Conservation (phyloP, 2,329 filamentous ascomycete genomes). For the Alternaria arborescens region DNA sequence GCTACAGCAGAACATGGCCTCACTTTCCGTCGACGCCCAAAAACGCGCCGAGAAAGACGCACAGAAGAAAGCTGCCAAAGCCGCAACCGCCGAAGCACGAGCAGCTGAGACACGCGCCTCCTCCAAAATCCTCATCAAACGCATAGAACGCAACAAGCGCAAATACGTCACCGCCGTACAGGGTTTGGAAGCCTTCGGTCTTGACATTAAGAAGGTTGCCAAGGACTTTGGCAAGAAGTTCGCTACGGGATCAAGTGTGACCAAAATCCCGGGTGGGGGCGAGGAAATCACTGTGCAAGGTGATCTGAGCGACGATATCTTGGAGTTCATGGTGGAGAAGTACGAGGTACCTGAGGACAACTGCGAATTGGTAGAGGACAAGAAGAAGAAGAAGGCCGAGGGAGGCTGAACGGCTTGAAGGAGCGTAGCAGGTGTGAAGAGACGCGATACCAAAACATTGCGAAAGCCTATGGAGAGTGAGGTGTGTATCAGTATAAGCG, state of each 20-base stretch:
- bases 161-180: slow-evolving; percentile 95
- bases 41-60: slow-evolving; percentile 96
- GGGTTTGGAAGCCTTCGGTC: slow-evolving; percentile 86
- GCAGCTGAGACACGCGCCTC: slow-evolving; percentile 83
- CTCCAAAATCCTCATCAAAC: slow-evolving; percentile 88
- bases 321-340: slow-evolving; percentile 88
- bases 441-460: not conserved
- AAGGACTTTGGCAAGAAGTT: slow-evolving; percentile 99
- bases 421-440: not conserved
- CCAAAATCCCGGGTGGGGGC: slow-evolving; percentile 82
- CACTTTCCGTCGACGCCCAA: slow-evolving; percentile 88
- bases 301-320: slow-evolving; percentile 92
- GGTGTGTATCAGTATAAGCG: slow-evolving; percentile 5
- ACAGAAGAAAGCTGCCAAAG: slow-evolving; percentile 95
- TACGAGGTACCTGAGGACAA: slow-evolving; percentile 95
- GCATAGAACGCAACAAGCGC: slow-evolving; percentile 96
- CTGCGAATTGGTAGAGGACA: slow-evolving; percentile 93
- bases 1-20: slow-evolving; percentile 81
- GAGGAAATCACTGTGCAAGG: slow-evolving; percentile 99
- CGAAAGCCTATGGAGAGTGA: not conserved
- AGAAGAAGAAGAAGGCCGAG: slow-evolving; percentile 78
- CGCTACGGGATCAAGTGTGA: slow-evolving; percentile 91
- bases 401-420: slow-evolving; percentile 17
- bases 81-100: slow-evolving; percentile 84
- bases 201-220: slow-evolving; percentile 93